These are phyloP conservation scores for Trypanosoma cruzi DNA, from an alignment of 208 protist species.

Conservation along the genomic window DNA sequence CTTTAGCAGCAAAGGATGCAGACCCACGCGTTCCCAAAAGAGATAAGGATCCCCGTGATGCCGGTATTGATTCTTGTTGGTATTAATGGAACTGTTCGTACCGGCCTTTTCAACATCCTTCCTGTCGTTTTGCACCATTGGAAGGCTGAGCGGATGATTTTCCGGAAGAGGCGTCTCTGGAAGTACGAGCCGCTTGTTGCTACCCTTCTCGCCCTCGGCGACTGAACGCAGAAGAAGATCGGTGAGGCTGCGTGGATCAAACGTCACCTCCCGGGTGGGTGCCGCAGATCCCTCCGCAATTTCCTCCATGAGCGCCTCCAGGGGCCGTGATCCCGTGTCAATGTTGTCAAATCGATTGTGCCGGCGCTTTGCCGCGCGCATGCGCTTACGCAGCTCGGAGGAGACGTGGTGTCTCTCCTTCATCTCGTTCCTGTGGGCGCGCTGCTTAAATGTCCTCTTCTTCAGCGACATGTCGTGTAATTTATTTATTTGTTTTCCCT, in stretches of 20 bases:
- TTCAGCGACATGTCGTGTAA: conserved; percentile 41
- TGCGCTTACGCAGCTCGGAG: conserved; percentile 60
- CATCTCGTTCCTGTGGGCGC: conserved; percentile 78
- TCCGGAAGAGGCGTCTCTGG: conserved; percentile 42
- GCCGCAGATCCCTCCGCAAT: conserved; percentile 67
- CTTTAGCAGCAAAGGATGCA: conserved; percentile 66
- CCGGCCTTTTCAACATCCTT: conserved; percentile 14
- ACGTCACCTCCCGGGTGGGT: conserved; percentile 46
- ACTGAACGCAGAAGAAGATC: conserved; percentile 57
- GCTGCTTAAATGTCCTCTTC: conserved; percentile 81
- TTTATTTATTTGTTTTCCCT: background rate
- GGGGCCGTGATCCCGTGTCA: conserved; percentile 50
- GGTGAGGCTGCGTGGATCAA: conserved; percentile 79
- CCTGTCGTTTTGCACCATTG: conserved; percentile 26
- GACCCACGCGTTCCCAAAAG: conserved; percentile 82
- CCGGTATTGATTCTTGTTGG: conserved; percentile 77
- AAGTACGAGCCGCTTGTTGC: conserved; percentile 23
- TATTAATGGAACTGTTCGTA: conserved; percentile 14
- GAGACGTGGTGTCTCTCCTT: conserved; percentile 59
- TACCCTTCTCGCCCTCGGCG: background rate
- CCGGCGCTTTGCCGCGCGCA: conserved; percentile 43
- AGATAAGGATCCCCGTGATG: conserved; percentile 76
- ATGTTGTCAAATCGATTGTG: conserved; percentile 75
- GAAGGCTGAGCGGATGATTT: conserved; percentile 50
- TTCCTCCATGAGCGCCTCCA: conserved; percentile 64